Conservation (phyloP, 805 yeast genomes). For the Pichia scutulata region DNA sequence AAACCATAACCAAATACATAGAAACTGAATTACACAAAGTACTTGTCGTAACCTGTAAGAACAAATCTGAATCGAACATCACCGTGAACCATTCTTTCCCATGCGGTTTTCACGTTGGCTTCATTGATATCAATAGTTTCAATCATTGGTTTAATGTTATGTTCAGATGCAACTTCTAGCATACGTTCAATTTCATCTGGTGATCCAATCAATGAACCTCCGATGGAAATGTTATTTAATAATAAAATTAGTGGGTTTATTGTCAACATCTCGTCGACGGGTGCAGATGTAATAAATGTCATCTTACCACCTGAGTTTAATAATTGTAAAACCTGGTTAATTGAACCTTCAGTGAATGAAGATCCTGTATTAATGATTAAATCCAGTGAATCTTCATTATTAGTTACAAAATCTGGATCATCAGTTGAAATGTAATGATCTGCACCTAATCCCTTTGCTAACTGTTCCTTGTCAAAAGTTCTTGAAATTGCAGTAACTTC, state of each 20-base stretch:
- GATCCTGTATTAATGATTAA: conserved; percentile 43
- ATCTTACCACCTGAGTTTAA: conserved; percentile 29
- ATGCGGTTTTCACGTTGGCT: conserved; percentile 35
- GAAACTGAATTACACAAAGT: conserved; percentile 5
- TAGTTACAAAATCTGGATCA: conserved; percentile 36
- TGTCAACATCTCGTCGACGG: conserved; percentile 28
- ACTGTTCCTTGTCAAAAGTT: conserved; percentile 38
- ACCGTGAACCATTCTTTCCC: conserved; percentile 40
- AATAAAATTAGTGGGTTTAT: conserved; percentile 30
- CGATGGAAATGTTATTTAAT: conserved; percentile 24
- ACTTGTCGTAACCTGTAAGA: conserved; percentile 40
- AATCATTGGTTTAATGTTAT: conserved; percentile 42
- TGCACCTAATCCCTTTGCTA: conserved; percentile 46
- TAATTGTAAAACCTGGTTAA: conserved; percentile 20
- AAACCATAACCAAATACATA: too few species aligned
- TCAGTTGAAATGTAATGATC: conserved; percentile 46
- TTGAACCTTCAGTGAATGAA: conserved; percentile 27
- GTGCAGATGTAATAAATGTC: conserved; percentile 27
- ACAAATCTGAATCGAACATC: conserved; percentile 50
- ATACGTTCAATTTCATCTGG: conserved; percentile 38
- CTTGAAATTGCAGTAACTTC: conserved; percentile 52
- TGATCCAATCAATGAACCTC: conserved; percentile 36
- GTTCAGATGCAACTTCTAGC: conserved; percentile 40
- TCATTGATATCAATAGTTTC: conserved; percentile 43
- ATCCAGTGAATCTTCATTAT: conserved; percentile 33